phyloP scores from a whole-genome alignment of 805 yeast species.

The Yamadazyma akitaensis region DNA sequence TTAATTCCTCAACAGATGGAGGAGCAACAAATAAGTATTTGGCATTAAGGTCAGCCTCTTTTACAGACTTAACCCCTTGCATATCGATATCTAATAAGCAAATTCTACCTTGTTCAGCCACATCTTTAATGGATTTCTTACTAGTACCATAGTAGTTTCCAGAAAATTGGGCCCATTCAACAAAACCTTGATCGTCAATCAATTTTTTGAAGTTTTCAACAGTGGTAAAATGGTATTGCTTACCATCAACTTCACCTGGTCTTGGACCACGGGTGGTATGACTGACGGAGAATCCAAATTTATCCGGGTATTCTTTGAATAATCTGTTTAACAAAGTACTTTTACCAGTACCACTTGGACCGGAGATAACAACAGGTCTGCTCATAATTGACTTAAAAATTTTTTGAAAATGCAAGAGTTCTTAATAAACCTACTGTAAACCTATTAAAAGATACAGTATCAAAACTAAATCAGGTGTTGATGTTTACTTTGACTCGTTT shows the following conservation, averaged over 20 bases:
- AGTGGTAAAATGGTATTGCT: conserved; percentile 82
- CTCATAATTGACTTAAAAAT: conserved; percentile 17
- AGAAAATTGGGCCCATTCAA: conserved; percentile 97
- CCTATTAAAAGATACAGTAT: not conserved
- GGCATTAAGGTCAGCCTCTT: conserved; percentile 77
- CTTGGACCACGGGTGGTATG: conserved; percentile 92
- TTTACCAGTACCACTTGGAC: conserved; percentile 97
- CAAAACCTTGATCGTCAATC: conserved; percentile 72
- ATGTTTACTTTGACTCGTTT: not conserved
- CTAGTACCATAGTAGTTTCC: conserved; percentile 98
- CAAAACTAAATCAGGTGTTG: not conserved
- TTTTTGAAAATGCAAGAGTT: not conserved
- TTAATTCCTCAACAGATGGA: conserved; percentile 79
- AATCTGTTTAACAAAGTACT: conserved; percentile 88
- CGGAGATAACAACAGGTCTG: conserved; percentile 92
- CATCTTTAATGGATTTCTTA: conserved; percentile 77
- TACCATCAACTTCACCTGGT: conserved; percentile 85
- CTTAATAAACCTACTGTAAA: not conserved
- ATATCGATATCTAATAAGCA: conserved; percentile 96
- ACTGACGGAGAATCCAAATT: conserved; percentile 92
- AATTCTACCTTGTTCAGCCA: conserved; percentile 58
- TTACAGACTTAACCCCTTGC: conserved; percentile 97
- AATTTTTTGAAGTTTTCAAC: conserved; percentile 76
- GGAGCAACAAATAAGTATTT: conserved; percentile 87
- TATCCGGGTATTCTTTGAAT: conserved; percentile 84